These are phyloP conservation scores for Rhytidhysteron rufulum DNA, from an alignment of 2,329 filamentous ascomycete genomes.

Conservation along the genomic window DNA sequence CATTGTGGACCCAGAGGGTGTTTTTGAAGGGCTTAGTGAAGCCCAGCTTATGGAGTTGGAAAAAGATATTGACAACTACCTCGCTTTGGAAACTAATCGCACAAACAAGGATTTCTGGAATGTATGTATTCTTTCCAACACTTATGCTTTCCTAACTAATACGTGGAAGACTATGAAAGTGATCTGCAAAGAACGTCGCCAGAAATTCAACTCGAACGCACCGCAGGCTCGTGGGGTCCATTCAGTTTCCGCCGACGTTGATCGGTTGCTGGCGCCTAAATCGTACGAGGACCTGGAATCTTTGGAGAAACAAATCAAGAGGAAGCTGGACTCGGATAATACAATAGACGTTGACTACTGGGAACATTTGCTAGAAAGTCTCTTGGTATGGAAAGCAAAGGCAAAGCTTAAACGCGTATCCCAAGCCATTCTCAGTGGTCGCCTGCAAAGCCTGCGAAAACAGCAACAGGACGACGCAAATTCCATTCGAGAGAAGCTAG, in stretches of 20 bases:
- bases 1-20: slow-evolving; percentile 73
- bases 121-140: slow-evolving; percentile 37
- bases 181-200: slow-evolving; percentile 72
- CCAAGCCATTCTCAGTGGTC: slow-evolving; percentile 67
- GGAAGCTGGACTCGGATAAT: slow-evolving; percentile 83
- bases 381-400: slow-evolving; percentile 88
- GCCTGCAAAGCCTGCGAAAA: slow-evolving; percentile 62
- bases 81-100: slow-evolving; percentile 72
- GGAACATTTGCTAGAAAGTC: slow-evolving; percentile 82
- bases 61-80: slow-evolving; percentile 75
- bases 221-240: slow-evolving; percentile 71
- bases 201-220: slow-evolving; percentile 58
- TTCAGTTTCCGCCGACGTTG: slow-evolving; percentile 82
- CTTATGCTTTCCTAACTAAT: slow-evolving; percentile 11
- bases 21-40: slow-evolving; percentile 69
- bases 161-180: slow-evolving; percentile 66
- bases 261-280: slow-evolving; percentile 82
- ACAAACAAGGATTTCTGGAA: slow-evolving; percentile 87
- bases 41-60: slow-evolving; percentile 71
- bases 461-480: slow-evolving; percentile 66
- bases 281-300: slow-evolving; percentile 79
- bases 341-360: slow-evolving; percentile 96
- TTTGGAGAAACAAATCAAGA: slow-evolving; percentile 80
- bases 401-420: slow-evolving; percentile 77
- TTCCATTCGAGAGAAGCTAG: slow-evolving; percentile 51